A percentile compares a stretch with the other conserved stretches of the same genome.
phyloP scores from a whole-genome alignment of 1,284 basidiomycete species.

The Trametes polyzona region DNA sequence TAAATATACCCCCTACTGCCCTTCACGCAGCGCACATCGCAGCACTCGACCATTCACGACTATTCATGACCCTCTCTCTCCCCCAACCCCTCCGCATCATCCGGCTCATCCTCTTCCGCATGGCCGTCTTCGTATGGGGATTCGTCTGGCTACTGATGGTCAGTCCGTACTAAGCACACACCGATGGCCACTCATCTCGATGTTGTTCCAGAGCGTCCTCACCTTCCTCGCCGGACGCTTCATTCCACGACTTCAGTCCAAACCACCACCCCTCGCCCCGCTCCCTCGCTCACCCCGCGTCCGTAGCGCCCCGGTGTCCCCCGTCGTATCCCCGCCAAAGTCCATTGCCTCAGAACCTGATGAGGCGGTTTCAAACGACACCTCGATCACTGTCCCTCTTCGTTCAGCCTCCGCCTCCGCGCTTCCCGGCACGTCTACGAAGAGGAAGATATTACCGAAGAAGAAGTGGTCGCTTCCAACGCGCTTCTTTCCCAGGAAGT shows the following conservation, averaged over 20 bases:
- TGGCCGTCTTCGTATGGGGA: slow-evolving; percentile 10
- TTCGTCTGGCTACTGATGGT: slow-evolving; percentile 10
- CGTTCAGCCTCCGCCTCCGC: background rate
- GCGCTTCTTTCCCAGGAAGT: background rate
- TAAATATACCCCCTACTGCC: slow-evolving; percentile 8
- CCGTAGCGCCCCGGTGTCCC: slow-evolving; percentile 4
- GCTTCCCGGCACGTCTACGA: background rate
- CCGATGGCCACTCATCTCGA: background rate
- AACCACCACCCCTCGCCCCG: slow-evolving; percentile 5
- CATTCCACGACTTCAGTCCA: slow-evolving; percentile 9
- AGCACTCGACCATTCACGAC: background rate
- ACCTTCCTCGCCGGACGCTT: slow-evolving; percentile 15
- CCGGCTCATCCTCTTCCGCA: background rate
- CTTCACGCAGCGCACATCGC: background rate
- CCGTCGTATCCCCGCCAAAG: background rate
- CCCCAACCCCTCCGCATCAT: background rate
- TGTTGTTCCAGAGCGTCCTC: slow-evolving; percentile 14
- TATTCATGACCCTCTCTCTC: slow-evolving; percentile 3
- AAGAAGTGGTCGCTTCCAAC: slow-evolving; percentile 17
- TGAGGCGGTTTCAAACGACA: background rate
- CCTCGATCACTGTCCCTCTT: background rate
- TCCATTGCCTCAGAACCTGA: background rate
- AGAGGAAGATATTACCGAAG: slow-evolving; percentile 1
- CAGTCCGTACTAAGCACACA: background rate
- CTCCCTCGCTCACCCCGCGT: slow-evolving; percentile 6